Percentiles rank a stretch among this genome's conserved stretches.
These are phyloP conservation scores for Botrytis elliptica DNA, from an alignment of 2,329 filamentous ascomycete genomes.

Conservation along the genomic window DNA sequence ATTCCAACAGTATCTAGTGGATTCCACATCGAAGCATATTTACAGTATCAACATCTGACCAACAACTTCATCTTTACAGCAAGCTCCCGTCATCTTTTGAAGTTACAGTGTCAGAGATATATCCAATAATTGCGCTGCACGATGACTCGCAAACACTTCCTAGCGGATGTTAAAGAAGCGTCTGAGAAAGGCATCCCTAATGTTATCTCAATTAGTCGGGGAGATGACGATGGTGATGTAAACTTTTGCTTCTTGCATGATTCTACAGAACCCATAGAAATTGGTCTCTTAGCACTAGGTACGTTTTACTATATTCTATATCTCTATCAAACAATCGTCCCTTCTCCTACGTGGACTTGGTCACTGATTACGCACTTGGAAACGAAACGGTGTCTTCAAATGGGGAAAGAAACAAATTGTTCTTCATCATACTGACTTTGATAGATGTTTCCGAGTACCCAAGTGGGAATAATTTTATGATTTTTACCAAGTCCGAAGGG, in stretches of 20 bases:
- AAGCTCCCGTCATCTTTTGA: not conserved
- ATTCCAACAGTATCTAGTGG: not conserved
- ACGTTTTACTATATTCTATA: conserved; percentile 5
- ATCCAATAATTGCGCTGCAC: not conserved
- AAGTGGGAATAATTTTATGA: conserved; percentile 47
- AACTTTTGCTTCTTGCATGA: conserved; percentile 54
- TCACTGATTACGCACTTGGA: no score
- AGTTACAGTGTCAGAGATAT: not conserved
- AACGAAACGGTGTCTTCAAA: not conserved
- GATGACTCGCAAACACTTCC: conserved; percentile 68
- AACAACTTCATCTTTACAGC: not conserved
- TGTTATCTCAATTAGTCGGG: conserved; percentile 56
- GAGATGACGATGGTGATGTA: conserved; percentile 72
- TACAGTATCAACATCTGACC: not conserved
- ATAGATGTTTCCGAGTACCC: conserved; percentile 58
- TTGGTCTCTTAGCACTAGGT: conserved; percentile 33
- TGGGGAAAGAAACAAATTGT: conserved; percentile 14
- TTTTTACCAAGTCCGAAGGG: conserved; percentile 52
- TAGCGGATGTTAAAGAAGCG: conserved; percentile 52
- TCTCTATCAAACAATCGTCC: not conserved
- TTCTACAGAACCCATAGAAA: conserved; percentile 31
- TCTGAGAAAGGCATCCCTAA: conserved; percentile 43
- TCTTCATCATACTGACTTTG: conserved; percentile 7
- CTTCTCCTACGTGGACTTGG: not conserved
- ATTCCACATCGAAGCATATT: not conserved